Base-by-base conservation (phyloP, 2,329 filamentous ascomycete species). In the Pestalotiopsis sp. region DNA sequence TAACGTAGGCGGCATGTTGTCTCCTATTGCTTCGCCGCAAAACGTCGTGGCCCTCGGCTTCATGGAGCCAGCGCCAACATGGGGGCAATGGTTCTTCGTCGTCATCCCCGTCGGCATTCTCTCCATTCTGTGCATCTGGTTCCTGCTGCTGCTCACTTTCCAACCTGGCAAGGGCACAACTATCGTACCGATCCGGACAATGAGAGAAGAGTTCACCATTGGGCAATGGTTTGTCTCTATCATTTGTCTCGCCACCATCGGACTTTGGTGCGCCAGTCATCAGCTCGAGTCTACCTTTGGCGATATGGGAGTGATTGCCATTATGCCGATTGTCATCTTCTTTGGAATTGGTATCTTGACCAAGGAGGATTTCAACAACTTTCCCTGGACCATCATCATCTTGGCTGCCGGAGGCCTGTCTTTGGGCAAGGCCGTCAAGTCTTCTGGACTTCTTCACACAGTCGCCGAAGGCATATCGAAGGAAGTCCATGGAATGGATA, bases 361-460 rank as follows among this genome's bases (percentile, higher is more conserved):
- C 63, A 99, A 98, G 82, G 96, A 98, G 81, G 96, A 99, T 82
- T 99, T 99, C 79, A 99, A 99, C 85, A 99, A 99, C 81, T 99
- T 99, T 81, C 92, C 98, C 52, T 99, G 96, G 96, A 99, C 97
- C 23, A 99, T 99, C 81, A 98, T 99, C 81, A 98, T 99, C 76
- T 91, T 99, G 23, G 96, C 96, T 0, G 95, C 96, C 0, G 96
- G 96, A 61, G 96, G 96, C 7, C 84, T 99, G 41, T 94, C 94
- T 1, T 89, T 99, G 0, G 96, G 96, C 68, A 98, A 97, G 80
- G 93, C 95, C 0, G 96, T 99, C 69, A 95, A 94, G 72, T 96
- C 93, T 0, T 98, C 95, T 0, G 96, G 96, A 1, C 86, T 99
- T 12, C 85, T 99, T 39, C 93, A 97, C 78, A 97, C 94, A 0